Evolutionary conservation across 2,329 filamentous ascomycete genomes (phyloP).

Genomic region (Hypomyces perniciosus): DNA sequence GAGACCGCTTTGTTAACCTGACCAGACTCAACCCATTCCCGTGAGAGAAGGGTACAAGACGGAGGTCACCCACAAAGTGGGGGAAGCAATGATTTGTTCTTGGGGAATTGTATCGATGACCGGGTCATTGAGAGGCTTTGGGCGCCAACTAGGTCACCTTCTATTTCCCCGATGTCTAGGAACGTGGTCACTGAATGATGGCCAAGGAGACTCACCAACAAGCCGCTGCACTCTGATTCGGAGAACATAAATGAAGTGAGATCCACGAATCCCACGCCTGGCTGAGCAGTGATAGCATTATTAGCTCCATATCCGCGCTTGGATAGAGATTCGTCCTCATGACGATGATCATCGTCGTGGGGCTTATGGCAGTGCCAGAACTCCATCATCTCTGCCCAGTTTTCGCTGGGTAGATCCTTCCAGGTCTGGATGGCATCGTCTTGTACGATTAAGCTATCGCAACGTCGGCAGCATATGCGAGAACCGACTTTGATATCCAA

Average conservation of each 20-base stretch:
- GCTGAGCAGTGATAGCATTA: slow-evolving; percentile 61
- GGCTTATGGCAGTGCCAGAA: slow-evolving; percentile 99
- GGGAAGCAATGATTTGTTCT: slow-evolving; percentile 39
- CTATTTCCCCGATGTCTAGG: slow-evolving; percentile 39
- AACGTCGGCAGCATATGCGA: slow-evolving; percentile 38
- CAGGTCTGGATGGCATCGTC: slow-evolving; percentile 48
- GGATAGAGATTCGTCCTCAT: slow-evolving; percentile 44
- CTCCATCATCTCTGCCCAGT: slow-evolving; percentile 99
- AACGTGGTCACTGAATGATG: not conserved
- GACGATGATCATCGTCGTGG: slow-evolving; percentile 47
- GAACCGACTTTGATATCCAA: slow-evolving; percentile 37
- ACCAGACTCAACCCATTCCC: slow-evolving; percentile 34
- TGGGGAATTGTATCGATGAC: slow-evolving; percentile 65
- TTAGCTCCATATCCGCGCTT: slow-evolving; percentile 79
- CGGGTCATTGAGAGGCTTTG: slow-evolving; percentile 45
- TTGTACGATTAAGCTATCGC: slow-evolving; percentile 33
- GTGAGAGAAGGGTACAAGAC: slow-evolving; percentile 32
- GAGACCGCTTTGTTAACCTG: slow-evolving; percentile 28
- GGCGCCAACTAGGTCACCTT: slow-evolving; percentile 54
- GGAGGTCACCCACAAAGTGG: slow-evolving; percentile 20
- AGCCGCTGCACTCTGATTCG: slow-evolving; percentile 54
- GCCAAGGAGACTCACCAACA: slow-evolving; percentile 29
- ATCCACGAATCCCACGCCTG: slow-evolving; percentile 72
- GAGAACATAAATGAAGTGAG: slow-evolving; percentile 68
- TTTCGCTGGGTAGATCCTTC: slow-evolving; percentile 93